A percentile compares a stretch with the other conserved stretches of the same genome.
Conservation (phyloP, 75 land plant genomes). For the Selaginella tamariscina region DNA sequence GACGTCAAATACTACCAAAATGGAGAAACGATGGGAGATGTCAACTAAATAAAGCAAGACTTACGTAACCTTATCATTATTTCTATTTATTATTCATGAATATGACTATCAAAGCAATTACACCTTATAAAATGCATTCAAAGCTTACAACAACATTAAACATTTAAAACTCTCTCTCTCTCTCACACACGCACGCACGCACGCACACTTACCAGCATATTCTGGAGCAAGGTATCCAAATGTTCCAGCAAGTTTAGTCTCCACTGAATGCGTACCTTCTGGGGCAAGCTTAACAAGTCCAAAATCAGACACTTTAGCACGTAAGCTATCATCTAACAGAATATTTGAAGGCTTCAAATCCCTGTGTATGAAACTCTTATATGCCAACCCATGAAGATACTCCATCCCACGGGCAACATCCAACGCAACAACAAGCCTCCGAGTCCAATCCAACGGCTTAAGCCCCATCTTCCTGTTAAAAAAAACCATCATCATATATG, state of each 20-base stretch:
- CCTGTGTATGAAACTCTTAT: conserved; percentile 56
- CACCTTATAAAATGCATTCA: too few species aligned
- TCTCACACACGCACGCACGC: too few species aligned
- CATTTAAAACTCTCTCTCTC: too few species aligned
- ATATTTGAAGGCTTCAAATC: conserved; percentile 76
- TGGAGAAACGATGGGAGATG: too few species aligned
- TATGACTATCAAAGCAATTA: too few species aligned
- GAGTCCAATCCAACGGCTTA: conserved; percentile 49
- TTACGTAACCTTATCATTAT: too few species aligned
- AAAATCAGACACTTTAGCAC: conserved; percentile 72
- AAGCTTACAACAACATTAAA: too few species aligned
- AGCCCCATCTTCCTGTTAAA: conserved; percentile 20
- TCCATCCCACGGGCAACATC: conserved; percentile 75
- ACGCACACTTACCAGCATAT: conserved; percentile 70
- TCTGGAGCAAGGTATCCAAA: conserved; percentile 89
- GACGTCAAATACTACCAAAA: too few species aligned
- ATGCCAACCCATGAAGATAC: conserved; percentile 63
- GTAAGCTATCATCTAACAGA: conserved; percentile 43
- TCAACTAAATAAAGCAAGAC: too few species aligned
- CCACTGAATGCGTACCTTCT: conserved; percentile 44
- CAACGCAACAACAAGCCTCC: conserved; percentile 43
- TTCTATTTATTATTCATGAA: too few species aligned
- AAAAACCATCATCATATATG: too few species aligned
- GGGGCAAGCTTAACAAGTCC: conserved; percentile 65
- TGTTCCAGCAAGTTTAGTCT: conserved; percentile 66